A percentile compares a stretch with the other conserved stretches of the same genome.
Evolutionary conservation across 192 early-diverging fungal species (phyloP).

Genomic region (Podila epigama): DNA sequence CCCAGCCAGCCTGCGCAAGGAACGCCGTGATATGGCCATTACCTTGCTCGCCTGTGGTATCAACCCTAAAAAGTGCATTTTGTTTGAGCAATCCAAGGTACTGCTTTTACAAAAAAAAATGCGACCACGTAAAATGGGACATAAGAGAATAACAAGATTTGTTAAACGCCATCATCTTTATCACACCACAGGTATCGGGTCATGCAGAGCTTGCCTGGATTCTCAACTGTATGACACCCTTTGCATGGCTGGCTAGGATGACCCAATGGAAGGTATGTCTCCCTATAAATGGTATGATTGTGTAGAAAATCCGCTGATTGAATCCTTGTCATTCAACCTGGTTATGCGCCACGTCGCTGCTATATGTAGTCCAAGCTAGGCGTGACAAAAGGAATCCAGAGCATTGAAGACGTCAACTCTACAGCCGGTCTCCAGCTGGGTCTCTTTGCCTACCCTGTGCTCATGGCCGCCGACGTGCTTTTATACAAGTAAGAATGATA

Average conservation of each 20-base stretch:
- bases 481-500: slow-evolving; percentile 70
- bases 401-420: slow-evolving; percentile 51
- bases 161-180: too few species aligned
- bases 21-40: slow-evolving; percentile 77
- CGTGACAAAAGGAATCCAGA: slow-evolving; percentile 44
- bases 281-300: not conserved
- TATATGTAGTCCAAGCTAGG: slow-evolving; percentile 58
- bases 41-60: slow-evolving; percentile 87
- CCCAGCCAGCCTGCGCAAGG: slow-evolving; percentile 65
- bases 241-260: slow-evolving; percentile 92
- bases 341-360: not conserved
- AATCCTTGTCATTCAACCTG: not conserved
- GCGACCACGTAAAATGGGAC: too few species aligned
- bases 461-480: slow-evolving; percentile 92
- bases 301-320: too few species aligned
- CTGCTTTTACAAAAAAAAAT: not conserved
- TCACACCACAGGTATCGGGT: slow-evolving; percentile 61
- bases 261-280: slow-evolving; percentile 89
- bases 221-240: slow-evolving; percentile 84
- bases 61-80: slow-evolving; percentile 68
- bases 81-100: slow-evolving; percentile 90
- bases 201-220: slow-evolving; percentile 90
- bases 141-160: too few species aligned
- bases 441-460: slow-evolving; percentile 88
- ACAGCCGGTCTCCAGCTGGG: slow-evolving; percentile 70